Base-by-base conservation (phyloP, 805 yeast genomes). In the Gaillardinia entomophila region DNA sequence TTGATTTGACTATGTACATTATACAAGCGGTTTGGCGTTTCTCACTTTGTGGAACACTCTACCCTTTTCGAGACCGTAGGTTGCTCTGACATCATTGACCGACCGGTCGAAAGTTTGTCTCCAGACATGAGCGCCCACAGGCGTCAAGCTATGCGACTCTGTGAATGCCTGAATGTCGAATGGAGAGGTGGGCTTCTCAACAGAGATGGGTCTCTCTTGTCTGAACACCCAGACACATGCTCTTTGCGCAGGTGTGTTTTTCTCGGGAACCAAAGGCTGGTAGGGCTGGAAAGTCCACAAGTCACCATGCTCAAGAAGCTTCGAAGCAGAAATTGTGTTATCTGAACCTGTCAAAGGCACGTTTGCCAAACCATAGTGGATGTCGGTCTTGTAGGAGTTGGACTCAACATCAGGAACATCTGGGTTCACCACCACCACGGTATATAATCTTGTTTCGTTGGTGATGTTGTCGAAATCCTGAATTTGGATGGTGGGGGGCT, bases 81-180 rank as follows among this genome's bases (percentile, higher is more conserved):
- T 57, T 41, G 69, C 73, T 57, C 97, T 78, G 17, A 89, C 80
- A 3, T 53, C 55, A 19, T 70, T 71, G 27, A 85, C 82, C 46
- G 80, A 75, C 46, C 84, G 64, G 58, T 92, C 97, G 77, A 82
- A 90, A 26, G 60, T 66, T 44, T 81, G 77, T 70, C 97, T 79
- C 90, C 95, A 90, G 28, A 86, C 70, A 55, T 87, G 95, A 2
- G 95, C 96, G 17, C 97, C 97, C 30, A 89, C 77, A 1, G 97
- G 77, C n/a, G 65, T 62, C 44, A 92, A 70, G 3, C 66, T 53
- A 55, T 83, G 53, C 3, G 57, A 41, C 3, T 59, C 66, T 12
- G 68, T 83, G 55, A 87, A 89, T 5, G 51, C 47, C 53, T 97
- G 76, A 40, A 90, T 79, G 48, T 86, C 75, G 51, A 90, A 90